Evolutionary conservation across 2,329 filamentous ascomycete genomes (phyloP).

Genomic region (Penicillium sp.): DNA sequence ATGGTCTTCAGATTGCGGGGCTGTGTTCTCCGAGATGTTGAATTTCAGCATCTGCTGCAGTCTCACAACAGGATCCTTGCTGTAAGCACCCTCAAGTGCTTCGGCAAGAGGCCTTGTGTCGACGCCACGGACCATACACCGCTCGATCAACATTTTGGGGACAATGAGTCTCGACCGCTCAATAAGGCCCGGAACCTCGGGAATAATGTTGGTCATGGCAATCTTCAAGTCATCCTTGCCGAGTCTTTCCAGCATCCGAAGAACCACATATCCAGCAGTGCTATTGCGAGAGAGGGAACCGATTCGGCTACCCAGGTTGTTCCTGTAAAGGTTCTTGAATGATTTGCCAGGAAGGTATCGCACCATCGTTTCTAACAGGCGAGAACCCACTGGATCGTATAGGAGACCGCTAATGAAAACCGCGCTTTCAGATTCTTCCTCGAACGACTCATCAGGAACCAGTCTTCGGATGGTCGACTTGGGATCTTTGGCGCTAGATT

Average conservation of each 20-base stretch:
- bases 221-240: slow-evolving; percentile 80
- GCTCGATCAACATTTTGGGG: slow-evolving; percentile 76
- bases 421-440: slow-evolving; percentile 69
- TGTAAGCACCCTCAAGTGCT: slow-evolving; percentile 58
- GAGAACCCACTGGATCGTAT: slow-evolving; percentile 86
- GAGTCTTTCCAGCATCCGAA: slow-evolving; percentile 75
- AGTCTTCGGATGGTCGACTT: slow-evolving; percentile 72
- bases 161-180: slow-evolving; percentile 73
- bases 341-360: slow-evolving; percentile 76
- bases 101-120: slow-evolving; percentile 56
- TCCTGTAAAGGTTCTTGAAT: slow-evolving; percentile 83
- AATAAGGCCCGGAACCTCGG: slow-evolving; percentile 70
- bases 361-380: slow-evolving; percentile 83
- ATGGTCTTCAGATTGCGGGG: slow-evolving; percentile 35
- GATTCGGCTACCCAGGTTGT: slow-evolving; percentile 76
- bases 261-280: slow-evolving; percentile 82
- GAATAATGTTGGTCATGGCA: slow-evolving; percentile 68
- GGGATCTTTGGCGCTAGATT: slow-evolving; percentile 62
- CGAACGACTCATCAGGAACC: slow-evolving; percentile 73
- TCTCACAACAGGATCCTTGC: slow-evolving; percentile 49
- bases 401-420: slow-evolving; percentile 81
- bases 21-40: slow-evolving; percentile 22
- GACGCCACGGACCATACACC: slow-evolving; percentile 67
- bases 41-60: slow-evolving; percentile 61
- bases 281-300: slow-evolving; percentile 82